Percentiles rank a stretch among this genome's conserved stretches.
Conservation (phyloP, 805 yeast species). For the Suhomyces sp. region DNA sequence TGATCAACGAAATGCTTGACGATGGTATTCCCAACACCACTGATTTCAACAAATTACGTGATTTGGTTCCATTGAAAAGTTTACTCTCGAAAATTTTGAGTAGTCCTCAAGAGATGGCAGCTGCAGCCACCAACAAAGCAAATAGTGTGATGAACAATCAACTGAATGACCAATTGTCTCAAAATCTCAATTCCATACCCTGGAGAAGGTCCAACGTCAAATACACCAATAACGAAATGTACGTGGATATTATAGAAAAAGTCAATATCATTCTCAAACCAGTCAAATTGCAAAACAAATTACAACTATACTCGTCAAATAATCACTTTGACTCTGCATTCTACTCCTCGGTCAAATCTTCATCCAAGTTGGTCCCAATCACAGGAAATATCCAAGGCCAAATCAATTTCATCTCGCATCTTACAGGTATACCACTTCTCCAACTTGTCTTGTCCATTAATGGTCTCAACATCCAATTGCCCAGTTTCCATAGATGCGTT, state of each 20-base stretch:
- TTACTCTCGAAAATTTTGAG: slow-evolving; percentile 53
- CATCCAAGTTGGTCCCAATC: slow-evolving; percentile 36
- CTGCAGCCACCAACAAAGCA: slow-evolving; percentile 16
- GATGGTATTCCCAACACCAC: slow-evolving; percentile 71
- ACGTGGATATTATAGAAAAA: slow-evolving; percentile 75
- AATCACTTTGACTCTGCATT: slow-evolving; percentile 22
- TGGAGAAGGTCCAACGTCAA: slow-evolving; percentile 79
- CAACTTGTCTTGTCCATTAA: slow-evolving; percentile 49
- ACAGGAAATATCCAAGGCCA: slow-evolving; percentile 62
- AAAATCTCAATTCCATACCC: slow-evolving; percentile 40
- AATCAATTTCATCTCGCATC: slow-evolving; percentile 59
- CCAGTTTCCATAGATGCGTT: slow-evolving; percentile 73
- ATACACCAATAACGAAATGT: slow-evolving; percentile 79
- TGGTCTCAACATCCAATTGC: slow-evolving; percentile 51
- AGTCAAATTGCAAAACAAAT: slow-evolving; percentile 9
- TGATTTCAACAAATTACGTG: slow-evolving; percentile 68
- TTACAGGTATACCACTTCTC: slow-evolving; percentile 78
- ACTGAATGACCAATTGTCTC: slow-evolving; percentile 7
- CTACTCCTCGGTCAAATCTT: slow-evolving; percentile 16
- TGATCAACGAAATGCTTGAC: slow-evolving; percentile 77
- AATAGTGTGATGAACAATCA: no score
- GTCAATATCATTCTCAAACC: slow-evolving; percentile 54
- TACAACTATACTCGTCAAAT: slow-evolving; percentile 11
- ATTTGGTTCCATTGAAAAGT: slow-evolving; percentile 65
- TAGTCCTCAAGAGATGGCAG: slow-evolving; percentile 36